Base-by-base conservation (phyloP, 106 monocot species). In the Phalaenopsis equestris region DNA sequence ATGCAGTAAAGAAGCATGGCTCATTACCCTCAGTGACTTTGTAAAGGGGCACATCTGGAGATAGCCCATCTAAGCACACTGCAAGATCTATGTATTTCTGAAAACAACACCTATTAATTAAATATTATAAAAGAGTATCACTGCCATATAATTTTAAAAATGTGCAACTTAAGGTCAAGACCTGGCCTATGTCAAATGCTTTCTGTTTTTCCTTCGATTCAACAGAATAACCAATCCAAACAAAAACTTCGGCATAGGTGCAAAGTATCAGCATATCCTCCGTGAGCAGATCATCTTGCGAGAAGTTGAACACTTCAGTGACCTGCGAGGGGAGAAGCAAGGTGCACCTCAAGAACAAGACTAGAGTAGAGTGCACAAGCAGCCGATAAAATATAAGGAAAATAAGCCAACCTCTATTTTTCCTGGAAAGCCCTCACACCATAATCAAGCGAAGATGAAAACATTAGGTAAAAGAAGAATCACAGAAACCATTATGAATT, bases 31-130 rank as follows among this genome's bases (percentile, higher is more conserved):
- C 98, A 67, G 91, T 88, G 39, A 98, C 85, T 87, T 86, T 98
- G 76, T 89, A 98, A 81, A 98, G 89, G 46, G 98, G 94, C 19
- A 93, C 88, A 85, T 91, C 87, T 72, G 89, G 77, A 38, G 94
- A 86, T 82, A 98, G 75, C 36, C 92, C 94, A 82, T 98, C 98
- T 41, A 87, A 74, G 10, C 82, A 67, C 43, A 72, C 81, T 55
- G 98, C 94, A 86, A 90, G 82, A 8, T 94, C 89, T 80, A 94
- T 86, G 74, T 94, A 98, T 87, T 94, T 92, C 98, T 98, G 90
- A 45, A 77, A 76, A 55, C 9, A 79, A 76, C 12, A 45, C n/a
- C 16, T 17, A 12, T 55, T 77, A 76, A 76, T 37, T 83, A 18
- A 55, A 77, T 65, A 82, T n/a, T 42, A 10, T 79, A 84, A 19